phyloP scores from a whole-genome alignment of 2,329 filamentous ascomycete genomes.

The Ceratocystis lukuohia region DNA sequence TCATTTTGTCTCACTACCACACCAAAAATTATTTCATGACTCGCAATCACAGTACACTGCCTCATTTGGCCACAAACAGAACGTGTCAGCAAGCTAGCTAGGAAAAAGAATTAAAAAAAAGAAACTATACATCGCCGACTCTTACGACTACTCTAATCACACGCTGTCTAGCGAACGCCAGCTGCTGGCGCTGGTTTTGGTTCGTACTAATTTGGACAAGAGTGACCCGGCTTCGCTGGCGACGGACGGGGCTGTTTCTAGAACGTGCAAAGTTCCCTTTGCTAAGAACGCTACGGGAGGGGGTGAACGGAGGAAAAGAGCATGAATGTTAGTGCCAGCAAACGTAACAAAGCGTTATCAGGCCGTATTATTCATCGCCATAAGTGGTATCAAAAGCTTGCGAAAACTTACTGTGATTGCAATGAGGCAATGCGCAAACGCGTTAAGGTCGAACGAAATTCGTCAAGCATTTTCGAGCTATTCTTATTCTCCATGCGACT shows the following conservation, averaged over 20 bases:
- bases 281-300: constrained; percentile 7
- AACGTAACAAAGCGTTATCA: not conserved
- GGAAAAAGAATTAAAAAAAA: not conserved
- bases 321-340: not conserved
- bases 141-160: constrained; percentile 8
- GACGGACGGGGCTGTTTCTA: constrained; percentile 19
- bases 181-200: constrained; percentile 22
- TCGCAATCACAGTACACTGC: not conserved
- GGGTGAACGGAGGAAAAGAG: not conserved
- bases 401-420: constrained; percentile 33
- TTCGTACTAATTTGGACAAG: constrained; percentile 19
- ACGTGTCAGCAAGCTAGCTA: not conserved
- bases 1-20: too few relatives aligned
- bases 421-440: constrained; percentile 37
- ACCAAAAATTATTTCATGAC: not conserved
- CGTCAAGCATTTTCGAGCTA: constrained; percentile 26
- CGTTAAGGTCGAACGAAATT: constrained; percentile 32
- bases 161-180: constrained; percentile 27
- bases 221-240: constrained; percentile 24
- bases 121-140: not conserved
- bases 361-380: not conserved
- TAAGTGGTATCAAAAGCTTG: not conserved
- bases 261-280: not conserved
- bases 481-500: not conserved
- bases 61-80: not conserved